These are phyloP conservation scores for Globisporangium spinosum DNA, from an alignment of 352 stramenopile genomes.

Conservation along the genomic window DNA sequence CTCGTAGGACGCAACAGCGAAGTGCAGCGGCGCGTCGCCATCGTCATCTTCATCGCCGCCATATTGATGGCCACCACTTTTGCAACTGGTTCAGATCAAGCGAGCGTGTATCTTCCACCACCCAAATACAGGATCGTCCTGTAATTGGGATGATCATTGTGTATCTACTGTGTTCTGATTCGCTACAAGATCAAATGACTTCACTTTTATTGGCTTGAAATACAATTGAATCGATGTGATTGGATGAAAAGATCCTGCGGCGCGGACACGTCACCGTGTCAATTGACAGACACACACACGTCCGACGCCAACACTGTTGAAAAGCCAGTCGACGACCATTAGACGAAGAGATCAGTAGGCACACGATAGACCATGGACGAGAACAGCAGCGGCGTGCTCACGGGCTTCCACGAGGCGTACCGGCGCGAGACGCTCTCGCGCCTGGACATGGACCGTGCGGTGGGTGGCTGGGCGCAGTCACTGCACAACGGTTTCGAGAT, in stretches of 20 bases:
- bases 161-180: background rate
- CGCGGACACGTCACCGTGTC: constrained; percentile 24
- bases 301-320: background rate
- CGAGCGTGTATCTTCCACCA: background rate
- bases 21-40: background rate
- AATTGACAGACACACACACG: background rate
- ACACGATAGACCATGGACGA: constrained; percentile 47
- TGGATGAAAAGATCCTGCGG: background rate
- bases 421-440: constrained; percentile 55
- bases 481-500: constrained; percentile 86
- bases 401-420: constrained; percentile 43
- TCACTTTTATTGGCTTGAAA: background rate
- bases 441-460: constrained; percentile 27
- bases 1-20: background rate
- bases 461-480: constrained; percentile 35
- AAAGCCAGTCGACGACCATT: background rate
- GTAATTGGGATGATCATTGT: background rate
- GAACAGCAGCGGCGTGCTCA: constrained; percentile 45
- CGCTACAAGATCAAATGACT: background rate
- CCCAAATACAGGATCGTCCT: background rate
- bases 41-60: background rate
- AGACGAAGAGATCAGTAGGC: background rate
- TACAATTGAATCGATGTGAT: background rate
- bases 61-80: background rate
- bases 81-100: background rate